phyloP scores from a whole-genome alignment of 495 filamentous ascomycete genomes.

The Pseudevernia furfuracea region DNA sequence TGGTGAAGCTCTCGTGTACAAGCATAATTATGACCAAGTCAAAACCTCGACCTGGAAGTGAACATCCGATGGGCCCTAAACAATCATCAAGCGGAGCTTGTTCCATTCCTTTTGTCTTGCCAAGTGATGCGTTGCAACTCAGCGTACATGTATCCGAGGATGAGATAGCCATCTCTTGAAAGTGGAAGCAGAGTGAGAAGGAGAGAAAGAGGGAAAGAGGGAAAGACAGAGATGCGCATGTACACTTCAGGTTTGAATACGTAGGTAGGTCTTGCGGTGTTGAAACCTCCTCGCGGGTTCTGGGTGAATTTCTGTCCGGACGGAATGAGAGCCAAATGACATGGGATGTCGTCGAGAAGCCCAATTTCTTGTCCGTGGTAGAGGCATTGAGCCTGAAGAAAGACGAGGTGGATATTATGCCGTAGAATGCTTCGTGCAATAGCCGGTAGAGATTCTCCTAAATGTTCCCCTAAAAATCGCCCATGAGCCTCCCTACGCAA shows the following conservation, averaged over 20 bases:
- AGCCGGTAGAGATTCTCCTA: neutral
- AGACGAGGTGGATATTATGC: neutral
- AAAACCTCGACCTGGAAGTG: neutral
- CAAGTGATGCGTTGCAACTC: neutral
- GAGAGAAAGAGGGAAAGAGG: neutral
- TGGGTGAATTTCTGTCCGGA: conserved; percentile 39
- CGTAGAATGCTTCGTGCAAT: neutral
- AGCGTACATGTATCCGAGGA: neutral
- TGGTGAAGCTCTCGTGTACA: neutral
- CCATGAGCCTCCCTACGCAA: neutral
- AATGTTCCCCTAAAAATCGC: neutral
- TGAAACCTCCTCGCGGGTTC: conserved; percentile 29
- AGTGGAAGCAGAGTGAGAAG: neutral
- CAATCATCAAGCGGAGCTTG: conserved; percentile 6
- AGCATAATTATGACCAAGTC: conserved; percentile 13
- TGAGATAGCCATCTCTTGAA: neutral
- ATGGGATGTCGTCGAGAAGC: conserved; percentile 36
- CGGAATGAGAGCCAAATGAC: conserved; percentile 46
- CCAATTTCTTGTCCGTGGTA: conserved; percentile 43
- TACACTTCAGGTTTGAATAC: conserved; percentile 32
- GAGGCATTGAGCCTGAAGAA: neutral
- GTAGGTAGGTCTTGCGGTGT: conserved; percentile 19
- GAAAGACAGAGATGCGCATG: conserved; percentile 13
- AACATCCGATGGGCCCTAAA: neutral
- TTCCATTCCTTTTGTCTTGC: neutral